phyloP scores from a whole-genome alignment of 2,329 filamentous ascomycete species.

The Tolypocladium ophioglossoides region DNA sequence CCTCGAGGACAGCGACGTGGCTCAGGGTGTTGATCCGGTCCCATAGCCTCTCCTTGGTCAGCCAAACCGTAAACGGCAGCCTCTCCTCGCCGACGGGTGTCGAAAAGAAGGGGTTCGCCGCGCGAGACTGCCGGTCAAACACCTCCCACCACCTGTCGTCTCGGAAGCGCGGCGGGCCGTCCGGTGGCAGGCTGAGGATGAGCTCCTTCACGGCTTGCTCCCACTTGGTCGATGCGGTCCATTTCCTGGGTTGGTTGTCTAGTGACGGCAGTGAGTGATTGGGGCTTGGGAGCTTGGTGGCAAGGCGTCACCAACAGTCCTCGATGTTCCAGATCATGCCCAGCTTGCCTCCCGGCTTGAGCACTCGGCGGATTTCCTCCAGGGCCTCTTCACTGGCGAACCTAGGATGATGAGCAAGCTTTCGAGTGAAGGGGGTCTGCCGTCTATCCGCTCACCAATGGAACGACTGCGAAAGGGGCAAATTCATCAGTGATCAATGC shows the following conservation, averaged over 20 bases:
- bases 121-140: constrained; percentile 48
- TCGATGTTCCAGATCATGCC: constrained; percentile 68
- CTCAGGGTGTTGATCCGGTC: constrained; percentile 55
- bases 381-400: constrained; percentile 56
- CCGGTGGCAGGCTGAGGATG: constrained; percentile 37
- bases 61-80: constrained; percentile 46
- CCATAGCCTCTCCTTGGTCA: constrained; percentile 51
- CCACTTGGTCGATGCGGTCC: constrained; percentile 48
- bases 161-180: constrained; percentile 54
- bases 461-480: constrained; percentile 25
- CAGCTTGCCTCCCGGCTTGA: constrained; percentile 49
- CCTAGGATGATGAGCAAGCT: constrained; percentile 27
- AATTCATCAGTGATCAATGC: neutral
- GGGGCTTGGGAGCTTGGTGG: neutral
- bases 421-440: neutral
- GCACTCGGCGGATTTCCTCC: constrained; percentile 54
- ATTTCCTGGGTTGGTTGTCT: constrained; percentile 54
- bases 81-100: constrained; percentile 49
- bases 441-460: constrained; percentile 36
- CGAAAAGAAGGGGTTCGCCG: constrained; percentile 39
- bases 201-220: constrained; percentile 51
- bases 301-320: constrained; percentile 41
- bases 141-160: constrained; percentile 52
- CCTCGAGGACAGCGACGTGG: constrained; percentile 51
- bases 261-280: neutral